Base-by-base conservation (phyloP, 345 rosid species). In the Ailanthus altissimus region DNA sequence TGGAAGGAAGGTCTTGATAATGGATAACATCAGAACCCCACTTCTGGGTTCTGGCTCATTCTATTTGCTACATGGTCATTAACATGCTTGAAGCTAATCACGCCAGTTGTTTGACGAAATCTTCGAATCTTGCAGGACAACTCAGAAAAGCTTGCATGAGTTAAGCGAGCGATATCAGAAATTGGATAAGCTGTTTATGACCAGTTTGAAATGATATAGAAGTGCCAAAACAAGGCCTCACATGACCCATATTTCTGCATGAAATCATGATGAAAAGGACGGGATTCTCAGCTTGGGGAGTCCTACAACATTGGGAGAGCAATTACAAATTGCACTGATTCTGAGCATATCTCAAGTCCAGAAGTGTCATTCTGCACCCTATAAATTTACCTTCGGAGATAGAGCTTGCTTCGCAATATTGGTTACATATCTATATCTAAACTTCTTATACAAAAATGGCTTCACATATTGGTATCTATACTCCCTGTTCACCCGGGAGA, bases 401-500 rank as follows among this genome's bases (percentile, higher is more conserved):
- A 5, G 5, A 3, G 4, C 3, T 16, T 16, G 45, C 45, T 16
- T 5, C n/a, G 45, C 2, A 23, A 13, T 9, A 14, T 68, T 7
- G 42, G 25, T 20, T 14, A 26, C 21, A 14, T 16, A 16, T 69
- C 58, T 26, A 1, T 13, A 23, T 9, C 67, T 5, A 11, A 72
- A 56, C 15, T 1, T 49, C n/a, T 28, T 57, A 18, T 6, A n/a
- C 13, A 18, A 15, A 63, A 63, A 64, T 75, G 71, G 78, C 62
- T 1, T 38, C 49, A 1, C 50, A 51, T 15, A 20, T 51, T 21
- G 16, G 40, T 38, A 45, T 65, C 45, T 43, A 5, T 2, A 56
- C 73, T 72, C 66, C 77, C 51, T 16, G 63, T 72, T 25, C 58
- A 0, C 64, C 26, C 20, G 72, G 45, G 46, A 78, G 50, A 72